Evolutionary conservation across 768 basidiomycete species (phyloP).

Genomic region (Nevesoporus exiguus): DNA sequence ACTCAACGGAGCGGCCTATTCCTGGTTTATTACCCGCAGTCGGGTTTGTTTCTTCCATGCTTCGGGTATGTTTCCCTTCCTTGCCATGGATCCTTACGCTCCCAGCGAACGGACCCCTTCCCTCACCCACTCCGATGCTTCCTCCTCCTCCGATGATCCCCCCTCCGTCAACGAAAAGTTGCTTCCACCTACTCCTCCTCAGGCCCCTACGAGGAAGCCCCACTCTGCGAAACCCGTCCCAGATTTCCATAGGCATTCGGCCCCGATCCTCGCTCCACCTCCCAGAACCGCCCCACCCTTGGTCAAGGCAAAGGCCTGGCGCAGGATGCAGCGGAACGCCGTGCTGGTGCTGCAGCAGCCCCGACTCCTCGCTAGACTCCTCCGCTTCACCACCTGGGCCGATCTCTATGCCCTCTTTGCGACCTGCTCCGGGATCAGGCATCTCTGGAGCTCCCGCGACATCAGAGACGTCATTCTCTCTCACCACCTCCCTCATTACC

Average conservation of each 20-base stretch:
- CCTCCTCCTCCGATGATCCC: conserved; percentile 20
- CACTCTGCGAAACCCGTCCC: neutral
- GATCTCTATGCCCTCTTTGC: conserved; percentile 40
- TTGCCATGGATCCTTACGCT: conserved; percentile 21
- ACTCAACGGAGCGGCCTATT: too few relatives aligned
- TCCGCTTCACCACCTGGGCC: conserved; percentile 33
- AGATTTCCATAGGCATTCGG: neutral
- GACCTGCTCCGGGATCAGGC: conserved; percentile 35
- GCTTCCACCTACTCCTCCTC: conserved; percentile 16
- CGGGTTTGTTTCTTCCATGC: too few relatives aligned
- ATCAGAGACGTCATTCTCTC: conserved; percentile 40
- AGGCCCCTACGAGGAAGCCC: neutral
- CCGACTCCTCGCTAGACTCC: conserved; percentile 31
- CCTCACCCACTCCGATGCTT: conserved; percentile 27
- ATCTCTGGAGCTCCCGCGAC: conserved; percentile 30
- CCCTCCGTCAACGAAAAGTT: conserved; percentile 17
- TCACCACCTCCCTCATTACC: conserved; percentile 57
- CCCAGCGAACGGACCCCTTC: conserved; percentile 24
- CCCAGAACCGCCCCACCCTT: conserved; percentile 5
- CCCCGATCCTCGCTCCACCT: neutral
- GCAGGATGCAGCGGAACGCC: conserved; percentile 27
- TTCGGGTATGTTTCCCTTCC: conserved; percentile 15
- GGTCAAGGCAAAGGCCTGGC: conserved; percentile 23
- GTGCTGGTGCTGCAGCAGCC: conserved; percentile 33
- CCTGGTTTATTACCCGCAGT: too few relatives aligned